Base-by-base conservation (phyloP, 345 rosid species). In the Pistacia atlantica region DNA sequence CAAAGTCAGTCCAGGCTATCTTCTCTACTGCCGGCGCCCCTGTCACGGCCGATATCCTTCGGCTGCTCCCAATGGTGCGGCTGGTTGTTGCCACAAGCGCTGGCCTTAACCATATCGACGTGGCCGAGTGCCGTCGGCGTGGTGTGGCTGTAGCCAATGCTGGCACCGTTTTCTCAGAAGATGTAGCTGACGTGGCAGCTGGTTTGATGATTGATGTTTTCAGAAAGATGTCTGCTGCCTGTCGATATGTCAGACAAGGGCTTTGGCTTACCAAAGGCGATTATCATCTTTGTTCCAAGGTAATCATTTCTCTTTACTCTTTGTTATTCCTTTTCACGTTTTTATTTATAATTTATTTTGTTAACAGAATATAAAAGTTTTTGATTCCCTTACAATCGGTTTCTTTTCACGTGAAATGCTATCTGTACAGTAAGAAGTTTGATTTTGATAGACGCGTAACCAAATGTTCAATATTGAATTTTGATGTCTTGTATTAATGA, bases 81-180 rank as follows among this genome's bases (percentile, higher is more conserved):
- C 20, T 87, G 63, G 78, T 87, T 60, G 82, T 82, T 35, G 48
- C 81, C 57, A 55, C 86, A n/a, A 83, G 87, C 81, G 78, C 77
- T 25, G 89, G 90, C 73, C 65, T 87, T 65, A 67, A 87, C 75
- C 89, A 89, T 64, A 74, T 89, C 20, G 87, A 87, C 76, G 49
- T 85, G 16, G 51, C 58, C 14, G 86, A 78, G 69, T 87, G 90
- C 80, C 84, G 86, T 28, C 77, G 67, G 69, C 81, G 83, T 7
- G 87, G 85, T 20, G 79, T 88, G 73, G 72, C 77, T n/a, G 78
- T 88, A 25, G 80, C 88, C 73, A 68, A 69, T 56, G 84, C 84
- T 46, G 82, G 83, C 18, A 45, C 73, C 42, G 79, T 80, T 18
- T 86, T 57, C 80, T 75, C 86, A 2, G 81, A 45, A 72, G 91